Percentiles rank a stretch among this genome's conserved stretches.
Evolutionary conservation across 106 monocot genomes (phyloP).

Genomic region (Posidonia australis): DNA sequence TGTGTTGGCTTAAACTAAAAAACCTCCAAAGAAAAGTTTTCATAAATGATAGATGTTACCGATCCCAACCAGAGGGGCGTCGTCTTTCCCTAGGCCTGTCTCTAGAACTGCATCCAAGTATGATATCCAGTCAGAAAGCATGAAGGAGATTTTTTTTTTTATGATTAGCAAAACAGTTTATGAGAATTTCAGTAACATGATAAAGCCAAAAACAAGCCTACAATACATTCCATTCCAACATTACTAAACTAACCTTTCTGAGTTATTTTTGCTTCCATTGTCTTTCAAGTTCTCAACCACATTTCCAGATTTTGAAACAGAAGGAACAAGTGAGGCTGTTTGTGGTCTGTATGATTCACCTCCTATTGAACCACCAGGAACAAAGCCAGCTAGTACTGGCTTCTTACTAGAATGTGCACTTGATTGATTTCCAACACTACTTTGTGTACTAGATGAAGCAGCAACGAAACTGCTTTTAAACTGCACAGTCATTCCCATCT

Average conservation of each 20-base stretch:
- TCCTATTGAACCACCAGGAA: constrained; percentile 83
- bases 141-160: not conserved
- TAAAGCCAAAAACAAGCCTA: not conserved
- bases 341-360: constrained; percentile 39
- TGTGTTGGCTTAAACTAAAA: too few species aligned
- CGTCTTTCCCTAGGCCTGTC: constrained; percentile 71
- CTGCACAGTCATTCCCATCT: constrained; percentile 66
- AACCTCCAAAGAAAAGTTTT: not conserved
- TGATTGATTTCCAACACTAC: constrained; percentile 17
- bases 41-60: not conserved
- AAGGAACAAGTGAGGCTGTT: constrained; percentile 8
- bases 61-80: constrained; percentile 89
- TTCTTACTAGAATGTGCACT: constrained; percentile 14
- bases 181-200: too few species aligned
- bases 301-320: constrained; percentile 17
- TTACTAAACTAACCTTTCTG: constrained; percentile 43
- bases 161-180: too few species aligned
- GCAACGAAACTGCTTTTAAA: constrained; percentile 87
- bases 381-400: constrained; percentile 62
- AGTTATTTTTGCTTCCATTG: constrained; percentile 32
- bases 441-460: constrained; percentile 38
- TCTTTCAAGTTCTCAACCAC: constrained; percentile 1
- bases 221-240: not conserved
- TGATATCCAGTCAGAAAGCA: constrained; percentile 8
- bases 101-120: constrained; percentile 46